Base-by-base conservation (phyloP, 2,329 filamentous ascomycete species). In the Penicillium sp. region DNA sequence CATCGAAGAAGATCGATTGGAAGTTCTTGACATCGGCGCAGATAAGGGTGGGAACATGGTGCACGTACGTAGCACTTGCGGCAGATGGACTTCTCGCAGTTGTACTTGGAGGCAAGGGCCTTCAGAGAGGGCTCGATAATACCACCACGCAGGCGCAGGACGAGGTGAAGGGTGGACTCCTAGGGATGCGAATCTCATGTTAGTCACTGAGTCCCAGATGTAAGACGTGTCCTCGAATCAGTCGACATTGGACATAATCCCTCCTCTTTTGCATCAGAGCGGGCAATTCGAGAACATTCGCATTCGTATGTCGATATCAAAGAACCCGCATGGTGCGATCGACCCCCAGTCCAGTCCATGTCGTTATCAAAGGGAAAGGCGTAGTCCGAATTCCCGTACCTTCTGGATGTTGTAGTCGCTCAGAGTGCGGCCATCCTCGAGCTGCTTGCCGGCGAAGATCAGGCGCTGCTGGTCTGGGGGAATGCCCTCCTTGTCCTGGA, bases 11-110 rank as follows among this genome's bases (percentile, higher is more conserved):
- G 6, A 49, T 31, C 9, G 9, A 10, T 5, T 40, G 9, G 2
- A 6, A 40, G 11, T 39, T 19, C 19, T 54, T 35, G 44, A 56
- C 19, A 7, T 24, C 54, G 50, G 16, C 44, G 54, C 31, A 19
- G 24, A 22, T 40, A 39, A 31, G 7, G 35, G 18, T 31, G 19
- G 43, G 19, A 37, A 7, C 10, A 44, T 9, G 40, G 54, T 56
- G 35, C 46, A 88, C 90, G 74, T 89, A 95, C 92, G 84, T 98
- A 98, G 90, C 95, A 99, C 91, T 99, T 98, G 87, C 95, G 94
- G 92, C 95, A 98, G 84, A 98, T 96, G 90, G 94, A 94, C 90
- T 97, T 97, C 73, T 98, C 95, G 90, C 94, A 98, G 90, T 99
- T 98, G 89, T 96, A 98, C 88, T 97, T 97, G 86, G 89, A 93